Evolutionary conservation across 352 stramenopile species (phyloP).

Genomic region (Phytophthora pisi): DNA sequence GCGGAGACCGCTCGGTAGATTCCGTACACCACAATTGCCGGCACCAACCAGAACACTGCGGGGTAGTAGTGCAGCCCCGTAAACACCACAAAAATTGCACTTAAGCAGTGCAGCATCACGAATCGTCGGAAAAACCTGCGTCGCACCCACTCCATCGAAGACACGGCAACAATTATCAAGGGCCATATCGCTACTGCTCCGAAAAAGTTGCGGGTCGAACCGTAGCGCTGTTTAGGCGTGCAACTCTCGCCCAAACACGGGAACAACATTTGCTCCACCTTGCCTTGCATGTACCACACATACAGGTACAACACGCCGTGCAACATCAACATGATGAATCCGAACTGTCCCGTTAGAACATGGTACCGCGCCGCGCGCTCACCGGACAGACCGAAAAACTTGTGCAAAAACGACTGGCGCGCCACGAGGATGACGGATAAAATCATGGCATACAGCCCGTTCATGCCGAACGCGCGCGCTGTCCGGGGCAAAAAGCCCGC

Average conservation of each 20-base stretch:
- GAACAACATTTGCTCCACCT: slow-evolving; percentile 57
- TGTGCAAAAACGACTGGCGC: slow-evolving; percentile 69
- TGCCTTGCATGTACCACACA: slow-evolving; percentile 57
- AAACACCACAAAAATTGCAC: slow-evolving; percentile 49
- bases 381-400: slow-evolving; percentile 56
- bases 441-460: slow-evolving; percentile 61
- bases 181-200: slow-evolving; percentile 56
- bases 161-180: slow-evolving; percentile 45
- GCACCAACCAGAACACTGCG: slow-evolving; percentile 61
- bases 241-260: slow-evolving; percentile 53
- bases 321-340: slow-evolving; percentile 43
- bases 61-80: slow-evolving; percentile 77
- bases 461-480: slow-evolving; percentile 69
- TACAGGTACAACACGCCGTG: slow-evolving; percentile 64
- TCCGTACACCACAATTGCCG: slow-evolving; percentile 57
- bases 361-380: slow-evolving; percentile 69
- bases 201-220: slow-evolving; percentile 66
- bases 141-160: slow-evolving; percentile 58
- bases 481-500: slow-evolving; percentile 52
- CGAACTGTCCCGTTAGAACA: slow-evolving; percentile 64
- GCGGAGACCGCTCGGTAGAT: slow-evolving; percentile 64
- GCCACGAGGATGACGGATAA: slow-evolving; percentile 68
- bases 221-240: slow-evolving; percentile 53
- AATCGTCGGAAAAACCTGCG: slow-evolving; percentile 63
- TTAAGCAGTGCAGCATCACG: slow-evolving; percentile 58